Evolutionary conservation across 345 rosid species (phyloP), one percentile per base, ranked within the genome.

Genomic region (Heritiera fomes): DNA sequence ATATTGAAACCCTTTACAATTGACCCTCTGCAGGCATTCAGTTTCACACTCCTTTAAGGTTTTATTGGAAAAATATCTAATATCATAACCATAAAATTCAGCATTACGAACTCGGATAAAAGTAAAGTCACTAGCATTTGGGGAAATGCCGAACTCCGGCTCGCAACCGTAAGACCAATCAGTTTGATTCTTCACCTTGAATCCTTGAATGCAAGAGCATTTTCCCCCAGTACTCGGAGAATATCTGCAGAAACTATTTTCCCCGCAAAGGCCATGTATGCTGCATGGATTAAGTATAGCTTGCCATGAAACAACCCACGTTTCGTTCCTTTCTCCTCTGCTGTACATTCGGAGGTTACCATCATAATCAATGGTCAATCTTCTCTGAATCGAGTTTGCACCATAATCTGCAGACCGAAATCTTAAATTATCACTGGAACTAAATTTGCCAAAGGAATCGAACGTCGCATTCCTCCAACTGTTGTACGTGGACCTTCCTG

Each of bases 121-220:
- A 52, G 20, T 60, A 1, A 18, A 49, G 14, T 80, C 75, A 0
- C 47, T 78, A 15, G 41, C 12, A 5, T 71, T 56, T 75, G 80
- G 80, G 80, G 43, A 58, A 61, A 65, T 8, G 10, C 69, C 7
- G 58, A 76, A 83, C n/a, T 76, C 75, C 1, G 79, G 81, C n/a
- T 83, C 77, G 15, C 86, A 87, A 20, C 88, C 90, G 4, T 28
- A 6, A 45, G 84, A 80, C 87, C 84, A 83, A 30, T 82, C 86
- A 0, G 58, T 41, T 1, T 5, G 28, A 62, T 82, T 45, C 53
- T 75, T 80, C 34, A 60, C 11, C 50, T 79, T 84, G 76, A 52
- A 85, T n/a, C 90, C 87, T 12, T 77, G 77, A 55, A 75, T 67
- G 75, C 89, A 71, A 52, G 43, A 50, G 14, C 61, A 71, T 32